A percentile compares a stretch with the other conserved stretches of the same genome.
These are phyloP conservation scores for Talaromyces funiculosus DNA, from an alignment of 2,329 filamentous ascomycete genomes.

Conservation along the genomic window DNA sequence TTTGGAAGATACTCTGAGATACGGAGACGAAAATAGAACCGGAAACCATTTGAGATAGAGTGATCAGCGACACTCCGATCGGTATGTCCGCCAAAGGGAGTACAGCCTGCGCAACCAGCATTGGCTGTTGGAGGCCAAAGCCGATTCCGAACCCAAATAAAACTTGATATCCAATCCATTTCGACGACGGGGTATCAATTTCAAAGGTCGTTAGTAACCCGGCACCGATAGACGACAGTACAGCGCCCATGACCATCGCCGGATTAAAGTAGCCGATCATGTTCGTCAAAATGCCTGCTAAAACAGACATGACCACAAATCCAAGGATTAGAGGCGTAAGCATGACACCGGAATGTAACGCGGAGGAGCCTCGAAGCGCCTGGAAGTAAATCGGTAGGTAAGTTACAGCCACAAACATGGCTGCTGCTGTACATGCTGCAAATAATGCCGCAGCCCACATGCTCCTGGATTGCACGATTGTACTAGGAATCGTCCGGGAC, in stretches of 20 bases:
- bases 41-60: constrained; percentile 33
- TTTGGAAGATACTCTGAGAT: constrained; percentile 34
- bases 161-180: background rate
- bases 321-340: background rate
- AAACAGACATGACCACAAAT: background rate
- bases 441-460: too few species aligned
- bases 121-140: constrained; percentile 25
- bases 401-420: background rate
- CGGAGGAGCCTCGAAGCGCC: background rate
- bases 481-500: too few species aligned
- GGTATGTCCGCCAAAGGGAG: constrained; percentile 28
- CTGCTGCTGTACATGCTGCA: background rate
- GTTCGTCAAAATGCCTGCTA: background rate
- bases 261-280: background rate
- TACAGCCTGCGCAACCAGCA: constrained; percentile 30
- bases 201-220: background rate
- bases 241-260: background rate
- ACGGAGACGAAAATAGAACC: constrained; percentile 34
- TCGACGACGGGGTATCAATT: background rate
- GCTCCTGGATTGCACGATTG: too few species aligned
- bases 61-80: constrained; percentile 29
- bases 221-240: background rate
- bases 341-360: background rate
- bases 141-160: constrained; percentile 18
- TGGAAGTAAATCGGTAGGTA: background rate